Conservation (phyloP, 208 protist species). For the Leishmania tarentolae region DNA sequence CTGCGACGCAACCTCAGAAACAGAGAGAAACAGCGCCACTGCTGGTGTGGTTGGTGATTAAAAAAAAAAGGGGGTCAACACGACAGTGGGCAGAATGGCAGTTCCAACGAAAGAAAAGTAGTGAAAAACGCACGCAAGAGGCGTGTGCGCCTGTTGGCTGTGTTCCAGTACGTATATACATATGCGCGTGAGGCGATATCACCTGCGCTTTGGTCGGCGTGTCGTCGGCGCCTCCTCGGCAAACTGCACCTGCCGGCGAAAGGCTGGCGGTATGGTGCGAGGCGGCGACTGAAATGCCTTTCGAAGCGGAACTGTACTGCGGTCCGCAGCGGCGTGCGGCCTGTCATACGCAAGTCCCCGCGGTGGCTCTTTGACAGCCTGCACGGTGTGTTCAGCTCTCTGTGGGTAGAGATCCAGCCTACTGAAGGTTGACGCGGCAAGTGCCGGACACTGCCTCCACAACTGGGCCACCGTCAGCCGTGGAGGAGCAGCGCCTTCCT, state of each 20-base stretch:
- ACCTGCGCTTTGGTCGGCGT: slow-evolving; percentile 47
- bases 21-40: neutral
- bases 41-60: too few relatives aligned
- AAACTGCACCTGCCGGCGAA: slow-evolving; percentile 30
- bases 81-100: neutral
- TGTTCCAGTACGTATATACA: slow-evolving; percentile 9
- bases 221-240: slow-evolving; percentile 30
- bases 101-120: neutral
- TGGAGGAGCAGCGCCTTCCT: neutral
- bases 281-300: neutral
- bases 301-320: neutral
- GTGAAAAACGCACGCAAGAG: neutral
- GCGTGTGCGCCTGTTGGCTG: too few relatives aligned
- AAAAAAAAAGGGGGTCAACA: neutral
- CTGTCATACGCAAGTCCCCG: slow-evolving; percentile 2
- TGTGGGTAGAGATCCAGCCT: neutral
- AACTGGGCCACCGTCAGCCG: neutral
- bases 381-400: neutral
- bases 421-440: slow-evolving; percentile 8
- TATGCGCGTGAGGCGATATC: neutral
- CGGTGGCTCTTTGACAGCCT: neutral
- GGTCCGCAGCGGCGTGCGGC: neutral
- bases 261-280: slow-evolving; percentile 31
- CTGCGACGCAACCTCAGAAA: neutral
- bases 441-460: slow-evolving; percentile 5